Base-by-base conservation (phyloP, 2,329 filamentous ascomycete species). In the Cercospora brassicicola region DNA sequence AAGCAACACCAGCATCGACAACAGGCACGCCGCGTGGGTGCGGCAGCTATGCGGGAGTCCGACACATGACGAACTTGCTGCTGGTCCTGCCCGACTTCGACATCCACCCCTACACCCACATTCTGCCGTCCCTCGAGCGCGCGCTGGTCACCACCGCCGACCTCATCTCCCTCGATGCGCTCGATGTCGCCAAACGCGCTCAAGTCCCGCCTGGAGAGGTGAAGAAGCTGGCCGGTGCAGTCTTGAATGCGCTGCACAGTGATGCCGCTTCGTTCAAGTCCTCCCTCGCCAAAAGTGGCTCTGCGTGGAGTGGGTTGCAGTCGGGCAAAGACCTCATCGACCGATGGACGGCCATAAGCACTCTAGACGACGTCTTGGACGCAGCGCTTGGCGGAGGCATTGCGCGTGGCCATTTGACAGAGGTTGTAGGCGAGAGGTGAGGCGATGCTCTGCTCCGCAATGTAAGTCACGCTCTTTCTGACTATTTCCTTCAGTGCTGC, bases 361-460 rank as follows among this genome's bases (percentile, higher is more conserved):
- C 92, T 0, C 86, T 97, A 53, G 92, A 96, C 78, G 83, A 86
- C 60, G 80, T 81, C 42, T 84, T 99, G 33, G 94, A 99, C 79
- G 78, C 76, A 45, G 82, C 86, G 2, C 84, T 98, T 45, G 88
- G 87, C 68, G 94, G 94, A 59, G 95, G 95, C 20, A 86, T 98
- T 65, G 91, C 91, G 1, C 86, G 89, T 2, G 91, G 93, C 57
- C 90, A 91, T 79, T 84, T 99, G 76, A 93, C 92, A 7, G 95
- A 99, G 79, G 86, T 99, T 69, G 91, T 93, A 1, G 95, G 95
- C 67, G 95, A 98, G 83, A 96, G 93, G 89, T 89, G 78, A 48
- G 70, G 53, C 42, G 11, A 11, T 42, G 48, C 62, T 20, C 18
- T 39, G 36, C 36, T 42, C 23, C n/a, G 1, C 66, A 15, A 68